A percentile compares a stretch with the other conserved stretches of the same genome.
Conservation (phyloP, 331 rosid genomes). For the Spiraea crenata region DNA sequence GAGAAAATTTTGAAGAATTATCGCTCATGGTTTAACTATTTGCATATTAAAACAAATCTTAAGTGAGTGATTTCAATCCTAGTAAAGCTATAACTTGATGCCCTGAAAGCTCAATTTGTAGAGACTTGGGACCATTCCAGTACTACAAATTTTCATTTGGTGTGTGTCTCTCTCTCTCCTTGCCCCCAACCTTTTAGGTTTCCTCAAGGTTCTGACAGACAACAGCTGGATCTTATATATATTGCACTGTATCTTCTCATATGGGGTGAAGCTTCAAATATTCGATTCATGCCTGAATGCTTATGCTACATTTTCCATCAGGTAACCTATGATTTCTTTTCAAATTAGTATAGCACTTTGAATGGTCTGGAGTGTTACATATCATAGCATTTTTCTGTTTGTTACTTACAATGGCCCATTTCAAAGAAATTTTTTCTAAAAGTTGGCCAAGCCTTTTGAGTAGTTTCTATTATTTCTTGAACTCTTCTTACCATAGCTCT, state of each 20-base stretch:
- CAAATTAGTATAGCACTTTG: constrained; percentile 7
- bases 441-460: background rate
- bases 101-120: constrained; percentile 12
- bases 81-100: constrained; percentile 21
- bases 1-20: constrained; percentile 73
- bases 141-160: constrained; percentile 21
- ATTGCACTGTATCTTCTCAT: constrained; percentile 92
- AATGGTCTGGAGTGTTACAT: constrained; percentile 17
- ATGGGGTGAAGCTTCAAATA: constrained; percentile 99
- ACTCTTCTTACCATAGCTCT: background rate
- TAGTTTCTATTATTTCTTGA: background rate
- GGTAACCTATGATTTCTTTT: constrained; percentile 58
- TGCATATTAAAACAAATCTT: constrained; percentile 55
- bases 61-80: constrained; percentile 46
- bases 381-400: constrained; percentile 2
- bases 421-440: background rate
- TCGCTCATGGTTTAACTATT: constrained; percentile 81
- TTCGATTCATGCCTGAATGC: constrained; percentile 99
- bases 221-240: constrained; percentile 70
- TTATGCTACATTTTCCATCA: constrained; percentile 91
- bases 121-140: constrained; percentile 23
- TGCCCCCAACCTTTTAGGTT: constrained; percentile 40
- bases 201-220: constrained; percentile 36
- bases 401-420: background rate
- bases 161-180: constrained; percentile 18